phyloP scores from a whole-genome alignment of 1,139 yeast species.

The Debaryomycetaceae sp. region DNA sequence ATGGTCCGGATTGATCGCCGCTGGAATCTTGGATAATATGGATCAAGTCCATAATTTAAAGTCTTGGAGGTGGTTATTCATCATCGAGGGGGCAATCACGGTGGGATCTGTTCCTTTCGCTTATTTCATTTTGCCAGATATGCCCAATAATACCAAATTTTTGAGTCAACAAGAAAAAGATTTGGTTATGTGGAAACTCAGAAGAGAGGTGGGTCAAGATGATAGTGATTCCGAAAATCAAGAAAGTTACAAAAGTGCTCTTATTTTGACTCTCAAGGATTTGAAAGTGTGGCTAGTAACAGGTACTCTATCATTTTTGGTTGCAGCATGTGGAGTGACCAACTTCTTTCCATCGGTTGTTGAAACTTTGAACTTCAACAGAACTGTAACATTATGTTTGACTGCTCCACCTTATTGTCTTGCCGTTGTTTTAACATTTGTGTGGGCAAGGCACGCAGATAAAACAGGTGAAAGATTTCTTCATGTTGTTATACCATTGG shows the following conservation, averaged over 20 bases:
- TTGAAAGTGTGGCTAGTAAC: slow-evolving; percentile 46
- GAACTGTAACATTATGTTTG: slow-evolving; percentile 49
- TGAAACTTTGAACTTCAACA: slow-evolving; percentile 47
- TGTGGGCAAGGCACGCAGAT: slow-evolving; percentile 59
- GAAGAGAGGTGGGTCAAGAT: slow-evolving; percentile 36
- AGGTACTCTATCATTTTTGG: slow-evolving; percentile 45
- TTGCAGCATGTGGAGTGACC: slow-evolving; percentile 58
- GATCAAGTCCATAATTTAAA: slow-evolving; percentile 36
- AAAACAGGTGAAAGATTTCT: slow-evolving; percentile 54
- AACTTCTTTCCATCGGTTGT: slow-evolving; percentile 63
- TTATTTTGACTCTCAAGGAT: slow-evolving; percentile 41
- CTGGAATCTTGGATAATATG: slow-evolving; percentile 39
- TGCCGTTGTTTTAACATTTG: slow-evolving; percentile 51
- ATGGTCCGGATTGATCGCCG: slow-evolving; percentile 70
- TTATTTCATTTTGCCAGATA: slow-evolving; percentile 67
- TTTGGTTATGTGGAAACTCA: slow-evolving; percentile 45
- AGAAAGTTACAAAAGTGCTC: slow-evolving; percentile 31
- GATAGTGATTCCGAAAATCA: slow-evolving; percentile 34
- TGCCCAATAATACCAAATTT: slow-evolving; percentile 56
- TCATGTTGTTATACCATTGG: slow-evolving; percentile 47
- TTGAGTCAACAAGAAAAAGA: slow-evolving; percentile 47
- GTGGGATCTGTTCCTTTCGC: slow-evolving; percentile 54
- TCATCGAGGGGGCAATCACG: slow-evolving; percentile 72
- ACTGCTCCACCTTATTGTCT: slow-evolving; percentile 61
- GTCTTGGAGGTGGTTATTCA: slow-evolving; percentile 74